A percentile compares a stretch with the other conserved stretches of the same genome.
Evolutionary conservation across 1,284 basidiomycete genomes (phyloP).

Genomic region (Cystobasidiaceae sp.): DNA sequence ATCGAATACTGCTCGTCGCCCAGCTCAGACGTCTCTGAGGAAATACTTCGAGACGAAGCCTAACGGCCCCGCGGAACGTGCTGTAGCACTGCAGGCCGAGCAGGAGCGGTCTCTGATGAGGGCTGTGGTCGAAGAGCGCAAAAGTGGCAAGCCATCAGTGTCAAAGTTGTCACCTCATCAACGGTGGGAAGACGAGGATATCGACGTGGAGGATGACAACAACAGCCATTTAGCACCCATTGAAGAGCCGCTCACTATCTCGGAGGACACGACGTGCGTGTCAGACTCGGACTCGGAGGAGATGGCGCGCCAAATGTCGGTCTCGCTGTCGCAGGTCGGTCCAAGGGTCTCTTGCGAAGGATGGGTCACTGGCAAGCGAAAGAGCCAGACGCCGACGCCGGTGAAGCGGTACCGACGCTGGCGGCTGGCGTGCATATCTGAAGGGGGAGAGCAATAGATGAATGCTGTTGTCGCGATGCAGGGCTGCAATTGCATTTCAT

Average conservation of each 20-base stretch:
- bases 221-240: not conserved
- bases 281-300: constrained; percentile 4
- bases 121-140: not conserved
- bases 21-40: constrained; percentile 1
- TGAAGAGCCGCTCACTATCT: not conserved
- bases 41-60: constrained; percentile 7
- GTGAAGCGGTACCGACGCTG: constrained; percentile 20
- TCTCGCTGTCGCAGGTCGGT: not conserved
- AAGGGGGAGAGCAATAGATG: not conserved
- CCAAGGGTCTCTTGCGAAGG: constrained; percentile 6
- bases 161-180: not conserved
- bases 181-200: not conserved
- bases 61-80: constrained; percentile 2
- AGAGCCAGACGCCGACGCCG: constrained; percentile 8
- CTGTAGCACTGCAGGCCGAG: not conserved
- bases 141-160: not conserved
- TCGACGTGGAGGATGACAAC: not conserved
- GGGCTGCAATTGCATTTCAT: no score
- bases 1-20: not conserved
- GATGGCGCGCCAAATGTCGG: not conserved
- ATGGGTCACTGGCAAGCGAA: constrained; percentile 14
- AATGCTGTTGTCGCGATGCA: no score
- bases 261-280: not conserved
- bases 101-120: not conserved
- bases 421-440: not conserved